phyloP scores from a whole-genome alignment of 192 early-diverging fungal species.

The Rhizophagus sp. region DNA sequence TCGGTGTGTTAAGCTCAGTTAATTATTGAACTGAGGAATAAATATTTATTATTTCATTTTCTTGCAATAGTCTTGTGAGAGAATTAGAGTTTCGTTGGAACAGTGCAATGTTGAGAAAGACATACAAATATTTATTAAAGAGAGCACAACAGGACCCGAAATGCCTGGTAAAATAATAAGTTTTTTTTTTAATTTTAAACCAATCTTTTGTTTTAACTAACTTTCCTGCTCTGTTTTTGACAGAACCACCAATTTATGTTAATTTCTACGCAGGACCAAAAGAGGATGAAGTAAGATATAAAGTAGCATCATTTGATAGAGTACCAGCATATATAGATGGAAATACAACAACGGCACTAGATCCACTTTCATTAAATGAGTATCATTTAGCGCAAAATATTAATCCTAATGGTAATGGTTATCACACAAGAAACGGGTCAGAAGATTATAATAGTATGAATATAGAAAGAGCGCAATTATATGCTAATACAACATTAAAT shows the following conservation, averaged over 20 bases:
- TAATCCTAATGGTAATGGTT: background rate
- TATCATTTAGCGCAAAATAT: background rate
- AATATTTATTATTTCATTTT: background rate
- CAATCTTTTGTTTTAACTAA: background rate
- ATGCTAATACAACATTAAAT: background rate
- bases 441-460: background rate
- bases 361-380: background rate
- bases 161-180: constrained; percentile 40
- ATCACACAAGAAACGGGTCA: background rate
- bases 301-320: constrained; percentile 9
- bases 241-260: constrained; percentile 11
- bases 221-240: background rate
- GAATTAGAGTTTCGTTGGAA: constrained; percentile 67
- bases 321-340: background rate
- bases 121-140: constrained; percentile 62
- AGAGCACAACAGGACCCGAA: constrained; percentile 63
- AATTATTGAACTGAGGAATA: background rate
- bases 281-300: constrained; percentile 1
- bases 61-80: constrained; percentile 60
- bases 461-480: background rate
- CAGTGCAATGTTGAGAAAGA: constrained; percentile 62
- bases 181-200: background rate
- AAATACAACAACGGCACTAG: background rate
- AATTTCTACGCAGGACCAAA: constrained; percentile 17
- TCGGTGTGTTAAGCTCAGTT: background rate